A percentile compares a stretch with the other conserved stretches of the same genome.
Conservation (phyloP, 768 basidiomycete genomes). For the Crepidotus variabilis region DNA sequence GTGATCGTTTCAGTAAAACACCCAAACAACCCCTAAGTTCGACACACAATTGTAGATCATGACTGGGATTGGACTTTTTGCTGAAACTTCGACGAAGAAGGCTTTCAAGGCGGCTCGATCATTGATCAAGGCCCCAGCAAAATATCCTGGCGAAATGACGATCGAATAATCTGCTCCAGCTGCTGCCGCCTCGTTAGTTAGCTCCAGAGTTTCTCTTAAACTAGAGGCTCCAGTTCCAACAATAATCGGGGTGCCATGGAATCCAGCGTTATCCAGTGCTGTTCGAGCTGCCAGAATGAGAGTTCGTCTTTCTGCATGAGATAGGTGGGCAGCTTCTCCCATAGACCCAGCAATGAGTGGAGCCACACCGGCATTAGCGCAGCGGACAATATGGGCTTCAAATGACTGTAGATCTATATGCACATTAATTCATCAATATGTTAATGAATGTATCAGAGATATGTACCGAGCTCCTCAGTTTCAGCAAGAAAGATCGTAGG, state of each 20-base stretch:
- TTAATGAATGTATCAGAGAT: background rate
- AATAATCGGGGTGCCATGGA: slow-evolving; percentile 61
- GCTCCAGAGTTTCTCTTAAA: slow-evolving; percentile 76
- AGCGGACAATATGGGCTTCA: slow-evolving; percentile 58
- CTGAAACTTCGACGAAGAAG: slow-evolving; percentile 73
- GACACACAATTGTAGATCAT: slow-evolving; percentile 84
- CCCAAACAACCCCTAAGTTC: background rate
- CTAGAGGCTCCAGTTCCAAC: slow-evolving; percentile 82
- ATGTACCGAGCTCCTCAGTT: slow-evolving; percentile 80
- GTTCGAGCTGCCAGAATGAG: slow-evolving; percentile 67
- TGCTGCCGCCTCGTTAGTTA: slow-evolving; percentile 72
- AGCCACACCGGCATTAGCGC: slow-evolving; percentile 64
- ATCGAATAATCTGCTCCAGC: slow-evolving; percentile 88
- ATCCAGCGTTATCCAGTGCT: slow-evolving; percentile 64
- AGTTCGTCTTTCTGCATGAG: slow-evolving; percentile 60
- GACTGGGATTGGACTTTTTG: slow-evolving; percentile 82
- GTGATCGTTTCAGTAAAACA: slow-evolving; percentile 8
- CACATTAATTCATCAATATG: background rate
- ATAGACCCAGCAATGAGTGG: slow-evolving; percentile 78
- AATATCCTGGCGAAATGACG: slow-evolving; percentile 86
- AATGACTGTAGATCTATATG: slow-evolving; percentile 60
- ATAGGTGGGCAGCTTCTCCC: slow-evolving; percentile 80
- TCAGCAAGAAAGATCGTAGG: slow-evolving; percentile 77
- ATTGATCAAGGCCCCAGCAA: slow-evolving; percentile 65
- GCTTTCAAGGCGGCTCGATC: slow-evolving; percentile 69